phyloP scores from a whole-genome alignment of 352 stramenopile species.

The Globisporangium parvum region DNA sequence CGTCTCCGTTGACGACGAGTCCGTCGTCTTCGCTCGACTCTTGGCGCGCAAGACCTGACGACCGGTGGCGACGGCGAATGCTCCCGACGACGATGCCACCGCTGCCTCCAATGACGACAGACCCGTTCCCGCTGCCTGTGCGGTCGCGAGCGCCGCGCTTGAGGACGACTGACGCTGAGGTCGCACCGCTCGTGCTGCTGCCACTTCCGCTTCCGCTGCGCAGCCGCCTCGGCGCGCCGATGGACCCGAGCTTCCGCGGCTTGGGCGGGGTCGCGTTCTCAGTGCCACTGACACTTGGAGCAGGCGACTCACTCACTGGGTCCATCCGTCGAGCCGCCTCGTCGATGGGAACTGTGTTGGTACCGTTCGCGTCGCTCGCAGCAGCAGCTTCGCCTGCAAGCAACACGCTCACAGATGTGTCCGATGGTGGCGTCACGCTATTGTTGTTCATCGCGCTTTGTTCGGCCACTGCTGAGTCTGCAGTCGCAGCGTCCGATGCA shows the following conservation, averaged over 20 bases:
- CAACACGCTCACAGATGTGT: neutral
- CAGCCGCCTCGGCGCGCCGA: conserved; percentile 28
- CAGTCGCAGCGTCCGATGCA: too few species aligned
- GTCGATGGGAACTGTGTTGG: neutral
- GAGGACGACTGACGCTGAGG: conserved; percentile 12
- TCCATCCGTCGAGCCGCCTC: too few species aligned
- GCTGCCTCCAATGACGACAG: neutral
- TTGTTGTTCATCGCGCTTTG: neutral
- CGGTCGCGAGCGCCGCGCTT: conserved; percentile 17
- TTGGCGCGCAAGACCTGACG: conserved; percentile 8
- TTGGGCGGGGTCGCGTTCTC: conserved; percentile 26
- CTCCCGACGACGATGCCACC: conserved; percentile 11
- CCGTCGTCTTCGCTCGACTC: conserved; percentile 28
- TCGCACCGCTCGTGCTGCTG: conserved; percentile 23
- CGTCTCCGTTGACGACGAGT: neutral
- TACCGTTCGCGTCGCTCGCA: neutral
- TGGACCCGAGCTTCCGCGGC: conserved; percentile 19
- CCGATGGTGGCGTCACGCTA: neutral
- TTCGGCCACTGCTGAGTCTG: too few species aligned
- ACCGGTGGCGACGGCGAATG: conserved; percentile 10
- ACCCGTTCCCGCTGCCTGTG: conserved; percentile 23
- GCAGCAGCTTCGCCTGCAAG: neutral
- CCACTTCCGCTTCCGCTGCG: conserved; percentile 47
- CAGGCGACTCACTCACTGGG: neutral
- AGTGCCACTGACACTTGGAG: neutral